These are phyloP conservation scores for Xylariaceae sp. DNA, from an alignment of 2,329 filamentous ascomycete species.

Conservation along the genomic window DNA sequence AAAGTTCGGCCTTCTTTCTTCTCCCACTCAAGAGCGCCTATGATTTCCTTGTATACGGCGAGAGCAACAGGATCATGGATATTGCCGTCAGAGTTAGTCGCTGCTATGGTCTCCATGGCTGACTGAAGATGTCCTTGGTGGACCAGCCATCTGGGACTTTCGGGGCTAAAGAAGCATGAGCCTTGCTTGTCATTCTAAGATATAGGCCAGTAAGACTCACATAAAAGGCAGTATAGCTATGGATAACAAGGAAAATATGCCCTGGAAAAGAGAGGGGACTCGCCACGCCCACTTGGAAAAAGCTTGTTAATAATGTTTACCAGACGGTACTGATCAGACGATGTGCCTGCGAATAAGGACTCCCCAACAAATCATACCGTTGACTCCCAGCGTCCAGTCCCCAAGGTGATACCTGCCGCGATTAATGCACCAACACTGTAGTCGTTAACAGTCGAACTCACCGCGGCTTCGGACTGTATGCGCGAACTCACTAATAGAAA, in stretches of 20 bases:
- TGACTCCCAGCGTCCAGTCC: constrained; percentile 37
- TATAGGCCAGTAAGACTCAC: constrained; percentile 12
- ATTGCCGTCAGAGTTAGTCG: constrained; percentile 40
- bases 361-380: constrained; percentile 23
- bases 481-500: constrained; percentile 26
- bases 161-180: constrained; percentile 26
- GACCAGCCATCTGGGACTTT: constrained; percentile 43
- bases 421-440: constrained; percentile 35
- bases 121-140: constrained; percentile 37
- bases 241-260: constrained; percentile 33
- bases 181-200: background rate
- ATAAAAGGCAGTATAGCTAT: constrained; percentile 41
- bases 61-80: constrained; percentile 34
- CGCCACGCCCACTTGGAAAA: constrained; percentile 39
- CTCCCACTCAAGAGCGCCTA: constrained; percentile 42
- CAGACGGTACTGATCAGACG: too few relatives aligned
- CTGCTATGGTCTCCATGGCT: constrained; percentile 37
- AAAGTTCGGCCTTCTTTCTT: constrained; percentile 37
- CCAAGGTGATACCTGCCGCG: constrained; percentile 42
- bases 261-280: constrained; percentile 41
- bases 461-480: background rate
- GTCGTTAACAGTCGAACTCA: background rate
- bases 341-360: too few relatives aligned
- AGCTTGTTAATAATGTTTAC: background rate
- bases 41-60: constrained; percentile 40